phyloP scores from a whole-genome alignment of 1,284 basidiomycete species.

The Takashimella tepidaria region DNA sequence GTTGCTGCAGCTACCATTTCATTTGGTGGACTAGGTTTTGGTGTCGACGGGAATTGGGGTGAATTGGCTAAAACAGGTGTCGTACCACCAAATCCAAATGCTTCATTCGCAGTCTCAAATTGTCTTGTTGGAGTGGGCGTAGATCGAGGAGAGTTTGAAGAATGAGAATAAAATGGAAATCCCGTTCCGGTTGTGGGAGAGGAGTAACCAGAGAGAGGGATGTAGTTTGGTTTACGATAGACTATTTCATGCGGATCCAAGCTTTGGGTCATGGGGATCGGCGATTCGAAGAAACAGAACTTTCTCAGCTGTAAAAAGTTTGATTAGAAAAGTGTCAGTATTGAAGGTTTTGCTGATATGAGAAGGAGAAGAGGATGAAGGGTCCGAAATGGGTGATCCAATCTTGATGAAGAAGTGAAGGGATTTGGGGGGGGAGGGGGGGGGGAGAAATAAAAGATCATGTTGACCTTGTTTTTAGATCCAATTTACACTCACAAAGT shows the following conservation, averaged over 20 bases:
- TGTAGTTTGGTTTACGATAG: slow-evolving; percentile 17
- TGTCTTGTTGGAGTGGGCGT: slow-evolving; percentile 19
- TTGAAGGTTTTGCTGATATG: too few species aligned
- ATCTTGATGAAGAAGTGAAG: neutral
- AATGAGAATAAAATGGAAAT: slow-evolving; percentile 30
- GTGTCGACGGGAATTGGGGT: neutral
- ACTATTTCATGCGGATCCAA: slow-evolving; percentile 15
- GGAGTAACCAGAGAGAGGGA: slow-evolving; percentile 16
- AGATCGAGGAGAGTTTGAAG: slow-evolving; percentile 19
- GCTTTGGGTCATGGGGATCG: slow-evolving; percentile 20
- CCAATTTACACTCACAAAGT: slow-evolving; percentile 46
- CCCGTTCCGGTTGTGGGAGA: slow-evolving; percentile 25
- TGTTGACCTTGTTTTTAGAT: too few species aligned
- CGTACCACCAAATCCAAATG: slow-evolving; percentile 19
- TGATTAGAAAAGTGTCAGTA: too few species aligned
- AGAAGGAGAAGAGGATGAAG: too few species aligned
- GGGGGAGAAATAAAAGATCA: too few species aligned
- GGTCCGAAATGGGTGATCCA: too few species aligned
- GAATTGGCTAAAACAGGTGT: neutral
- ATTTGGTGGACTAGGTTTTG: neutral
- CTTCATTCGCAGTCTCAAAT: slow-evolving; percentile 26
- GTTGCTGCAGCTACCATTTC: neutral
- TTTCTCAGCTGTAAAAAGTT: slow-evolving; percentile 34
- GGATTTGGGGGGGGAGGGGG: too few species aligned
- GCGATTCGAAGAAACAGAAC: slow-evolving; percentile 49